These are phyloP conservation scores for Chlorella sp. DNA, from an alignment of 139 green algal species.

Conservation along the genomic window DNA sequence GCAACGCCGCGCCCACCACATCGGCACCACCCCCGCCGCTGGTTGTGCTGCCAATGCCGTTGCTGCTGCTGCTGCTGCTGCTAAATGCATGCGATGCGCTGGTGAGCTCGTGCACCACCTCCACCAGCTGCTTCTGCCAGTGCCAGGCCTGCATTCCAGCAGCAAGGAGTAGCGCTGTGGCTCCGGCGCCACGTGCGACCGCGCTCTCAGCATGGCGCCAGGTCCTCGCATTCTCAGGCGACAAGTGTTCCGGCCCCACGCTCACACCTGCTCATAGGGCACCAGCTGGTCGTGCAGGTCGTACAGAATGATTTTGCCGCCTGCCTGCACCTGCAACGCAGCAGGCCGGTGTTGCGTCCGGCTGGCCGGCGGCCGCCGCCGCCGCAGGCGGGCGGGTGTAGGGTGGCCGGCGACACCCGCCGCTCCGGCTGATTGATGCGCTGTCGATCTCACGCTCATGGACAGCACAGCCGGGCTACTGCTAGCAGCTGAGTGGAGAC, in stretches of 20 bases:
- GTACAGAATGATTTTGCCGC: conserved; percentile 12
- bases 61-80: neutral
- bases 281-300: conserved; percentile 23
- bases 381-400: too few relatives aligned
- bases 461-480: neutral
- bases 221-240: too few relatives aligned
- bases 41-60: too few relatives aligned
- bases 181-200: too few relatives aligned
- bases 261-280: conserved; percentile 24
- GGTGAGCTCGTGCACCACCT: conserved; percentile 1
- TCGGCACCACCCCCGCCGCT: neutral
- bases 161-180: neutral
- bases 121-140: conserved; percentile 47
- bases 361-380: too few relatives aligned
- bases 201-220: too few relatives aligned
- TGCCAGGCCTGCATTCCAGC: conserved; percentile 31
- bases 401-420: too few relatives aligned
- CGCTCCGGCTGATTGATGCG: too few relatives aligned
- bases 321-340: neutral
- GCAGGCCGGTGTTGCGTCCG: neutral
- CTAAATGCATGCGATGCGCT: too few relatives aligned
- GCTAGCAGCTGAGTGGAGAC: too few relatives aligned
- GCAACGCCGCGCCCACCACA: conserved; percentile 28
- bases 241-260: too few relatives aligned
- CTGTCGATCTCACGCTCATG: neutral